A percentile compares a stretch with the other conserved stretches of the same genome.
Evolutionary conservation across 2,329 filamentous ascomycete genomes (phyloP).

Genomic region (Microcera coccophila): DNA sequence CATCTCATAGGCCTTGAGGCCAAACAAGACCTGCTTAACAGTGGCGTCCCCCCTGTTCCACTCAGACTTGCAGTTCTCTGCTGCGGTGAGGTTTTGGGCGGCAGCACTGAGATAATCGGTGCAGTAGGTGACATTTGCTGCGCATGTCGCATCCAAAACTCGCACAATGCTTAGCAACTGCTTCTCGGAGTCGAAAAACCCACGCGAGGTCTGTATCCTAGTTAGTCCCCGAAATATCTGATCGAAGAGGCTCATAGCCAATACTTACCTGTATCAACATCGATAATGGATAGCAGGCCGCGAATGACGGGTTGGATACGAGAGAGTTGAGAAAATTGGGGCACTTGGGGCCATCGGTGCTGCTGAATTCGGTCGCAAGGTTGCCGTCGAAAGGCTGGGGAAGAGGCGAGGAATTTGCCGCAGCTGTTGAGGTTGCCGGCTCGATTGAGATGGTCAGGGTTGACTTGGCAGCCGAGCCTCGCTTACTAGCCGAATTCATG

Average conservation of each 20-base stretch:
- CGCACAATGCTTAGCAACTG: conserved; percentile 69
- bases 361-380: conserved; percentile 59
- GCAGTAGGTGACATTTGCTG: conserved; percentile 63
- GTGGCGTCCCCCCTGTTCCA: conserved; percentile 62
- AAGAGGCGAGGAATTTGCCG: conserved; percentile 48
- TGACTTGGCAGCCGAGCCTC: not conserved
- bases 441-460: conserved; percentile 20
- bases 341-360: conserved; percentile 49
- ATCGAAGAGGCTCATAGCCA: not conserved
- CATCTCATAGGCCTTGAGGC: conserved; percentile 71
- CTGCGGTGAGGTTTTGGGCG: conserved; percentile 59
- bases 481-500: conserved; percentile 11
- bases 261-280: conserved; percentile 69
- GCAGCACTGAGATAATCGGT: conserved; percentile 59
- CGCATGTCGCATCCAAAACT: conserved; percentile 75
- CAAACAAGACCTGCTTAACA: conserved; percentile 70
- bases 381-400: conserved; percentile 60
- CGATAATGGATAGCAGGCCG: conserved; percentile 76
- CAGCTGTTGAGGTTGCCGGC: conserved; percentile 18
- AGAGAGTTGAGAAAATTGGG: conserved; percentile 65
- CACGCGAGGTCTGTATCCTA: conserved; percentile 64
- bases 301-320: conserved; percentile 62
- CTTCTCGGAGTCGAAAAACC: conserved; percentile 76
- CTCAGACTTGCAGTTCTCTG: conserved; percentile 68
- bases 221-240: conserved; percentile 7